These are phyloP conservation scores for Exophiala spinifera DNA, from an alignment of 2,329 filamentous ascomycete species.

Conservation along the genomic window DNA sequence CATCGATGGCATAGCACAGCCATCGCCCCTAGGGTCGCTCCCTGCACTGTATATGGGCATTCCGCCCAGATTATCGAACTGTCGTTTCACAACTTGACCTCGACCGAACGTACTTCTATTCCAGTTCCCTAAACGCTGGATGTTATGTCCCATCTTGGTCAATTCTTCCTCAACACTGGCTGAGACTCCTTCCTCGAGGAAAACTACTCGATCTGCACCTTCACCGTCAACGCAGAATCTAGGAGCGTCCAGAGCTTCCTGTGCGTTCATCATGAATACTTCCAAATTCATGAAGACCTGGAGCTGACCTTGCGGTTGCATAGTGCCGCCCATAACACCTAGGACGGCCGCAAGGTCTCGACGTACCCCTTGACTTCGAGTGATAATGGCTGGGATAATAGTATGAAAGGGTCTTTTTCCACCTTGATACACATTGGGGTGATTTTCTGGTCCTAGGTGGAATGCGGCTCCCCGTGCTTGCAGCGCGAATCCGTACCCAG, in stretches of 20 bases:
- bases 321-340: constrained; percentile 96
- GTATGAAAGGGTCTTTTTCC: constrained; percentile 92
- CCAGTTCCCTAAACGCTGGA: constrained; percentile 63
- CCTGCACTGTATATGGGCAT: constrained; percentile 19
- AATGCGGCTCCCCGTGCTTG: constrained; percentile 90
- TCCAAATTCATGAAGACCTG: constrained; percentile 89
- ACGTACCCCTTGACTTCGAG: constrained; percentile 57
- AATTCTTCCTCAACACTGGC: constrained; percentile 65
- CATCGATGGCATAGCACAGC: too few species aligned
- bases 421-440: constrained; percentile 79
- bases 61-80: constrained; percentile 63
- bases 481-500: constrained; percentile 83
- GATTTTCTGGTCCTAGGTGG: constrained; percentile 58
- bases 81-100: constrained; percentile 78
- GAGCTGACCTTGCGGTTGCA: constrained; percentile 95
- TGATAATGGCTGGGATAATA: constrained; percentile 89
- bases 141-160: constrained; percentile 66
- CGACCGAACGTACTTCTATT: constrained; percentile 70
- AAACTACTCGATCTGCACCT: constrained; percentile 60
- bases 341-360: constrained; percentile 77
- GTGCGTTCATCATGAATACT: constrained; percentile 74
- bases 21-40: too few species aligned
- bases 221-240: constrained; percentile 81
- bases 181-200: constrained; percentile 77
- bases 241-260: constrained; percentile 84